Base-by-base conservation (phyloP, 495 filamentous ascomycete species). In the Aspergillus nidulans region DNA sequence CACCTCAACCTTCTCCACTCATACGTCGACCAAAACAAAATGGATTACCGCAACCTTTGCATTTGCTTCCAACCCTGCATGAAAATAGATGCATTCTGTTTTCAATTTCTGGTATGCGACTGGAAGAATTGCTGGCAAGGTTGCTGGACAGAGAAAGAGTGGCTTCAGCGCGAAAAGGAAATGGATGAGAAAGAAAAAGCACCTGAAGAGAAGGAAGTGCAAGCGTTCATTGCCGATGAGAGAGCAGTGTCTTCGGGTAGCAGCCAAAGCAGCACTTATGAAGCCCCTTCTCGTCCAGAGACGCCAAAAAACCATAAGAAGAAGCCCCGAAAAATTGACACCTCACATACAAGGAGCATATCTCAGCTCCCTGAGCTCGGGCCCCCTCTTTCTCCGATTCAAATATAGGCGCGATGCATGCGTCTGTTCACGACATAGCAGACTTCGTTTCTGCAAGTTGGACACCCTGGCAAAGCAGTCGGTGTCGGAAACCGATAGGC, bases 111-210 rank as follows among this genome's bases (percentile, higher is more conserved):
- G 26, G 89, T 96, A 28, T 87, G 87, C 62, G 85, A 96, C 67
- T 96, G 91, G 91, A 81, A 88, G 57, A 85, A 92, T 44, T 96
- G 91, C 74, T 96, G 91, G 91, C 90, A 92, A 64, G 91, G 91
- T 2, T 96, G 91, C 75, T 90, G 83, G 78, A 95, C 86, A n/a
- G 91, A 96, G 65, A 86, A 87, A 55, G 82, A 84, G 53, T 90
- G 77, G 58, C 81, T 91, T 15, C 79, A 86, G 56, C 76, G 86
- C 38, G 91, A 96, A 71, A 88, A 70, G 68, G 78, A 61, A 57
- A 49, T 84, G 85, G 65, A 86, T 20, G 75, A 75, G 51, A 69
- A 53, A 43, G 73, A 68, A 55, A 60, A 56, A 48, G 60, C 57
- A 4, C 63, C 56, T 44, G 65, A 60, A n/a, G 59, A 59, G 39